A percentile compares a stretch with the other conserved stretches of the same genome.
phyloP scores from a whole-genome alignment of 2,329 filamentous ascomycete genomes.

The Penicillium sclerotigenum region DNA sequence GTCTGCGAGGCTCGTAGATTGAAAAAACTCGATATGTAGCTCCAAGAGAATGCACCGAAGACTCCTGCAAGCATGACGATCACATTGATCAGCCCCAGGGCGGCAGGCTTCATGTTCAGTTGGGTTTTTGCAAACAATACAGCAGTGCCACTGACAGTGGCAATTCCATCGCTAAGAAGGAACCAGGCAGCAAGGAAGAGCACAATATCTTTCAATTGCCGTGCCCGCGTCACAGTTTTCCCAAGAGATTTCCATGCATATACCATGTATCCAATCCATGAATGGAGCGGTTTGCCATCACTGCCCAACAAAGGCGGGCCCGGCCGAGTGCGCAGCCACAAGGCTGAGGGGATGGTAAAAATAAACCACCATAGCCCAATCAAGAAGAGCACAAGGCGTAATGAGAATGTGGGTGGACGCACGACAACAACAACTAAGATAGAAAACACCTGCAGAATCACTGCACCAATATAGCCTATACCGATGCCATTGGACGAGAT shows the following conservation, averaged over 20 bases:
- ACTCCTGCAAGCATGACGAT: conserved; percentile 83
- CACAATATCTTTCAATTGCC: conserved; percentile 71
- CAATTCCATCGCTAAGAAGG: conserved; percentile 86
- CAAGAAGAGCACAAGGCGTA: conserved; percentile 80
- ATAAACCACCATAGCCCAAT: conserved; percentile 90
- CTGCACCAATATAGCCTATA: conserved; percentile 83
- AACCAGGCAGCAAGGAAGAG: conserved; percentile 93
- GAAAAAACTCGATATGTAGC: conserved; percentile 68
- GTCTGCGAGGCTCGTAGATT: conserved; percentile 76
- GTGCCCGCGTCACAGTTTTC: conserved; percentile 72
- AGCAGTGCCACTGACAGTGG: conserved; percentile 89
- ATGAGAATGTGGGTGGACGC: conserved; percentile 76
- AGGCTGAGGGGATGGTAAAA: conserved; percentile 82
- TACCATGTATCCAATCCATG: conserved; percentile 68
- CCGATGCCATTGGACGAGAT: conserved; percentile 92
- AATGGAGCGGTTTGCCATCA: conserved; percentile 39
- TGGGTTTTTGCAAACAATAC: conserved; percentile 95
- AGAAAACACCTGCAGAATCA: conserved; percentile 77
- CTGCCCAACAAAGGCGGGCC: conserved; percentile 67
- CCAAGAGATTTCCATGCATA: conserved; percentile 87
- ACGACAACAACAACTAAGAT: conserved; percentile 73
- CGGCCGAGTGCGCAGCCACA: conserved; percentile 84
- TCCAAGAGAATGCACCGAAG: conserved; percentile 85
- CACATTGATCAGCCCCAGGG: conserved; percentile 87
- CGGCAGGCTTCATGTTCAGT: conserved; percentile 82